phyloP scores from a whole-genome alignment of 148 eudicot species.

The Camellia lanceoleosa region DNA sequence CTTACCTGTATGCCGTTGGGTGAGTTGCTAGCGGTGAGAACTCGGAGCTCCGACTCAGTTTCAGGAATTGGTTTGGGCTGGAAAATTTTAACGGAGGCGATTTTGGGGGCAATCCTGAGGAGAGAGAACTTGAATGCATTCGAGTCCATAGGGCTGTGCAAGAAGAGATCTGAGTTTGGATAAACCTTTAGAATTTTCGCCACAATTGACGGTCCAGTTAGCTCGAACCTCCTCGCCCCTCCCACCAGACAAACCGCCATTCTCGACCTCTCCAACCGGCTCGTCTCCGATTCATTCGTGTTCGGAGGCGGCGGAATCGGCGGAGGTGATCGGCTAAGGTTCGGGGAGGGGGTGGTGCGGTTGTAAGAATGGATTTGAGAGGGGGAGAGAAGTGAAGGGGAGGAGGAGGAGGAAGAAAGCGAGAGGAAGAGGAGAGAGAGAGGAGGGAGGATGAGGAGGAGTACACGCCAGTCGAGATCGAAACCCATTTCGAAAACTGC shows the following conservation, averaged over 20 bases:
- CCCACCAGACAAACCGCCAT: constrained; percentile 91
- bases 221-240: constrained; percentile 83
- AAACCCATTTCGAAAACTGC: constrained; percentile 26
- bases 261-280: constrained; percentile 40
- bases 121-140: constrained; percentile 60
- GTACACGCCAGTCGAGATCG: constrained; percentile 53
- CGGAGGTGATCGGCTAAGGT: neutral
- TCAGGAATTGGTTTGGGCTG: constrained; percentile 44
- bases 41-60: constrained; percentile 57
- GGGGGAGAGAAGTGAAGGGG: constrained; percentile 15
- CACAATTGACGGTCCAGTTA: constrained; percentile 84
- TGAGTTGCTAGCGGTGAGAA: constrained; percentile 70
- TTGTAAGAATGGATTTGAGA: constrained; percentile 16
- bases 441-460: constrained; percentile 36
- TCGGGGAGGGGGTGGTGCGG: neutral
- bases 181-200: constrained; percentile 43
- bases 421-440: constrained; percentile 40
- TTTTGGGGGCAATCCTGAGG: constrained; percentile 44
- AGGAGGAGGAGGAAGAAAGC: constrained; percentile 20
- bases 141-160: constrained; percentile 68
- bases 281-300: neutral
- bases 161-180: constrained; percentile 65
- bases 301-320: neutral
- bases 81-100: constrained; percentile 58
- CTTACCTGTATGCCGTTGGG: constrained; percentile 95